Conservation (phyloP, 805 yeast genomes). For the Alloascoidea africana region DNA sequence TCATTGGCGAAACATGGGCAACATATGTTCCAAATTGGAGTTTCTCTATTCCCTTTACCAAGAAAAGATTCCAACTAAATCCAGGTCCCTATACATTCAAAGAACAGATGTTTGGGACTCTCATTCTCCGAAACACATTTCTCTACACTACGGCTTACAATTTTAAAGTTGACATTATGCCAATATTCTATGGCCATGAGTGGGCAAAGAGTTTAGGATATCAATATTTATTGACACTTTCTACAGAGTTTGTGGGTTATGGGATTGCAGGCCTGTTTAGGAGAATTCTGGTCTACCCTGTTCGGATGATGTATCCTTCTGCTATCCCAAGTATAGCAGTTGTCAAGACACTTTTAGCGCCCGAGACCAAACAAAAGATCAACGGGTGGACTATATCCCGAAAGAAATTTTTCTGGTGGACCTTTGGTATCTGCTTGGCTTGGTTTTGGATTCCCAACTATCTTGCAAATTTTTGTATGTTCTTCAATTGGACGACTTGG, state of each 20-base stretch:
- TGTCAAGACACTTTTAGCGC: constrained; percentile 23
- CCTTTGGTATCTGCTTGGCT: constrained; percentile 19
- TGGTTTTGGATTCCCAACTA: constrained; percentile 32
- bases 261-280: constrained; percentile 17
- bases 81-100: constrained; percentile 40
- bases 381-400: constrained; percentile 21
- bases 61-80: constrained; percentile 25
- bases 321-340: constrained; percentile 24
- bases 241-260: constrained; percentile 17
- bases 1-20: constrained; percentile 35
- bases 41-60: constrained; percentile 19
- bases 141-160: background rate
- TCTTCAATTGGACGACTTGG: constrained; percentile 35
- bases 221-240: constrained; percentile 14
- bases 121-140: constrained; percentile 13
- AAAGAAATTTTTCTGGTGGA: constrained; percentile 20
- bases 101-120: constrained; percentile 41
- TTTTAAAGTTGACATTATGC: background rate
- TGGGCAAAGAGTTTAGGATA: constrained; percentile 9
- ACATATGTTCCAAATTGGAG: constrained; percentile 29
- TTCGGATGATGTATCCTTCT: constrained; percentile 22
- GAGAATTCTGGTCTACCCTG: constrained; percentile 9
- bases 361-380: constrained; percentile 16
- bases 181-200: background rate
- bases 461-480: constrained; percentile 24